Conservation (phyloP, 2,329 filamentous ascomycete genomes). For the Fusarium sp. region DNA sequence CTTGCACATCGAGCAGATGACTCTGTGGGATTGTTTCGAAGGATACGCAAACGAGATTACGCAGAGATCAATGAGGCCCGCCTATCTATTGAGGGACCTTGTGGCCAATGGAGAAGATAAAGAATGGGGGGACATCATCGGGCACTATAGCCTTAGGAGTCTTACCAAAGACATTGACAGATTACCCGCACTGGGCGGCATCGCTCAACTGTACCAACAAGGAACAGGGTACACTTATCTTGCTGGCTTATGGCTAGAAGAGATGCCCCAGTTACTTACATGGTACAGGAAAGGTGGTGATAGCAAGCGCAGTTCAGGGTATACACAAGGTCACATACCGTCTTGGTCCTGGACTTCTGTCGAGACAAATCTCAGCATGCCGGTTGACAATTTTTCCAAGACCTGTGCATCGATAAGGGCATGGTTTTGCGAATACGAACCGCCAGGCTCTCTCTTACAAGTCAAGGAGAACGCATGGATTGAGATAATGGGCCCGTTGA, state of each 20-base stretch:
- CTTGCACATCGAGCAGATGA: neutral
- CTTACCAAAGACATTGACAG: neutral
- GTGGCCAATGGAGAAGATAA: neutral
- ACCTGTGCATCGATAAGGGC: neutral
- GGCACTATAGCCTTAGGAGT: neutral
- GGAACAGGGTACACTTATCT: neutral
- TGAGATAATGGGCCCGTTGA: neutral
- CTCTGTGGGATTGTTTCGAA: neutral
- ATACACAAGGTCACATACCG: neutral
- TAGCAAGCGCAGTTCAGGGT: neutral
- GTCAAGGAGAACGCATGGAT: neutral
- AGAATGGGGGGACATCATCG: neutral
- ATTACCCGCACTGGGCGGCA: neutral
- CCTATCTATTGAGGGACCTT: neutral
- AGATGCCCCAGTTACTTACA: neutral
- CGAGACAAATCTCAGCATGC: neutral
- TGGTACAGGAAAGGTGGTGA: neutral
- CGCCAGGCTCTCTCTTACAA: neutral
- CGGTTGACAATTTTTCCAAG: fast-evolving
- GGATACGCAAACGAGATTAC: neutral
- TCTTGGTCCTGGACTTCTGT: neutral
- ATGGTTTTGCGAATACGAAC: neutral
- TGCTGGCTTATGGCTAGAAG: neutral
- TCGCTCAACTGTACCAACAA: neutral
- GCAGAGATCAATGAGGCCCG: neutral